phyloP scores from a whole-genome alignment of 192 early-diverging fungal genomes.

The Thamnidium elegans region DNA sequence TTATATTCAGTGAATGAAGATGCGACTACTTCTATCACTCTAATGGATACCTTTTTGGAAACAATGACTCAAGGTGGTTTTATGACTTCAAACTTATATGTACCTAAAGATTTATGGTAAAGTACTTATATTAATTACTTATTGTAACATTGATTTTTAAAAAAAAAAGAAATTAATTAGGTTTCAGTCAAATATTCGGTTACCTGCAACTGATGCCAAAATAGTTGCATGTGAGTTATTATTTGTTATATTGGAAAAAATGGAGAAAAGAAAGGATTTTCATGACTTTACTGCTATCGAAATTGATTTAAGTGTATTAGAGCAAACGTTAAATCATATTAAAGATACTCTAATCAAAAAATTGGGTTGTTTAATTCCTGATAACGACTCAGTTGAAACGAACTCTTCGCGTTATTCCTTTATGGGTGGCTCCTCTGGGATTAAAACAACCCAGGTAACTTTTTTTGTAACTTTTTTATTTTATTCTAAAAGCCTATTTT shows the following conservation, averaged over 20 bases:
- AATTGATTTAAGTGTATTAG: background rate
- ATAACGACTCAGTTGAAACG: background rate
- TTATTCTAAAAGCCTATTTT: too few relatives aligned
- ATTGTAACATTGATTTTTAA: too few relatives aligned
- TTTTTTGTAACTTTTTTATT: background rate
- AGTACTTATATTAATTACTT: background rate
- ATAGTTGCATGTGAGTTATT: conserved; percentile 7
- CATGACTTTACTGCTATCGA: background rate
- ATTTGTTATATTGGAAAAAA: background rate
- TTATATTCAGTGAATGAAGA: background rate
- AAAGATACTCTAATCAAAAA: background rate
- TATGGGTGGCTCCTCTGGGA: background rate
- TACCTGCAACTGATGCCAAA: conserved; percentile 3
- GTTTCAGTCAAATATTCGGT: conserved; percentile 11
- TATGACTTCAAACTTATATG: background rate
- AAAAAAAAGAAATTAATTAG: background rate
- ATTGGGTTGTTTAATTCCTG: background rate
- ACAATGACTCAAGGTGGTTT: conserved; percentile 5
- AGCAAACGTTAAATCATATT: conserved; percentile 4
- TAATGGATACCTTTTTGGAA: background rate
- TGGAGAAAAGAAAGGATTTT: background rate
- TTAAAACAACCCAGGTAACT: conserved; percentile 13
- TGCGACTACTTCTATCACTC: background rate
- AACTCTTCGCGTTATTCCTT: background rate
- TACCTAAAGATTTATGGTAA: conserved; percentile 17